Evolutionary conservation across 2,329 filamentous ascomycete genomes (phyloP), one percentile per base, ranked within the genome.

Genomic region (Elsinoe perseae): DNA sequence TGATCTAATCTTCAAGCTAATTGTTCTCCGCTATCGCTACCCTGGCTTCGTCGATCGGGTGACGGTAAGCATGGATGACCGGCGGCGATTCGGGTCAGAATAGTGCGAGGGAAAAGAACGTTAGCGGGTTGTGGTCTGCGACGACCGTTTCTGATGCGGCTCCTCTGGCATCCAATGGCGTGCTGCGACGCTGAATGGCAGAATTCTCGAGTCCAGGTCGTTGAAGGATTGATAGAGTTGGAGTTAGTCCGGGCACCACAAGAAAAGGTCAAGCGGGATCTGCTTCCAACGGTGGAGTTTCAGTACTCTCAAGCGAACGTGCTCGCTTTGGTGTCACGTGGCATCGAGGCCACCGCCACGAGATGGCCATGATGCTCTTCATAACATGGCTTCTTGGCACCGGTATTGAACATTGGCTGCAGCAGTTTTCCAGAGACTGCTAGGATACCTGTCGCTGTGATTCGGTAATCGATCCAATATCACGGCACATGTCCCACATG

Each of bases 151-250:
- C 44, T 32, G 28, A 23, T 16, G 21, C 28, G 44, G 16, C 21
- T 43, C 18, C 14, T 10, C 10, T 52, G 48, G 48, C 48, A 30
- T 38, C 48, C 48, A 38, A 25, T 52, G n/a, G n/a, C n/a, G n/a
- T n/a, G n/a, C n/a, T n/a, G n/a, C n/a, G n/a, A n/a, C n/a, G n/a
- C n/a, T n/a, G n/a, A n/a, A n/a, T n/a, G 20, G 18, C 25, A 32
- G 8, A 10, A 5, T 30, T 30, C 21, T 32, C 44, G 12, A 25
- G 14, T 30, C 25, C 23, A 50, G 21, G 21, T 27, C 44, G 27
- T 20, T 30, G 14, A 30, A 14, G 25, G 4, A 25, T 50, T n/a
- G 16, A 25, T 50, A 7, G 16, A 52, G 18, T 38, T 52, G 48
- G 48, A 52, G 48, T 28, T 32, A 25, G n/a, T 52, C 32, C 32